Percentiles rank a stretch among this genome's conserved stretches.
These are phyloP conservation scores for Fusarium setosum DNA, from an alignment of 2,329 filamentous ascomycete genomes.

Conservation along the genomic window DNA sequence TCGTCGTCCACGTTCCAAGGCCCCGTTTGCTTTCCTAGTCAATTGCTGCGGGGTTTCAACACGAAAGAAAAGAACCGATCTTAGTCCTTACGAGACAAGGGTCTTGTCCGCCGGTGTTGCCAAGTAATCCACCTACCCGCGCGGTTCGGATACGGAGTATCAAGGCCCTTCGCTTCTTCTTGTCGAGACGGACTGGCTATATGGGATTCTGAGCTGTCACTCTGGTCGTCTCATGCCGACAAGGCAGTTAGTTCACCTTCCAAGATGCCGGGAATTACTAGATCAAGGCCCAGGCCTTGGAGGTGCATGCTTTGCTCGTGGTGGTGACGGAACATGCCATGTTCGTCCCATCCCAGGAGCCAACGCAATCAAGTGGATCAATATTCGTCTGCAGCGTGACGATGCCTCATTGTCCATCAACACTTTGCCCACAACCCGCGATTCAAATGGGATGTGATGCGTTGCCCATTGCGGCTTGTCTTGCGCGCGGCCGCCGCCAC, in stretches of 20 bases:
- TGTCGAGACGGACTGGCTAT: too few relatives aligned
- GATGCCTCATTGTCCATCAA: neutral
- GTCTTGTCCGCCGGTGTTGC: too few relatives aligned
- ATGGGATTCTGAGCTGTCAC: neutral
- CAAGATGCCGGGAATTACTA: slow-evolving; percentile 15
- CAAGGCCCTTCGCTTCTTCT: neutral
- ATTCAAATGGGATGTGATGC: too few relatives aligned
- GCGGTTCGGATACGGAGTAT: neutral
- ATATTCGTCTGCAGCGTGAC: neutral
- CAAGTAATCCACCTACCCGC: too few relatives aligned
- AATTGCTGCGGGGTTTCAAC: too few relatives aligned
- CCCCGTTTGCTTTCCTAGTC: too few relatives aligned
- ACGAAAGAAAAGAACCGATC: too few relatives aligned
- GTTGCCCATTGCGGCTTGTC: neutral
- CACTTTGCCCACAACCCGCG: neutral
- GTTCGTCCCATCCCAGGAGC: slow-evolving; percentile 11
- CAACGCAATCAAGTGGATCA: slow-evolving; percentile 28
- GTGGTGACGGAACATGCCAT: slow-evolving; percentile 29
- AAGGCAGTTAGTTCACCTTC: slow-evolving; percentile 21
- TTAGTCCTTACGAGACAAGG: too few relatives aligned
- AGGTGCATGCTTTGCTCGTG: neutral
- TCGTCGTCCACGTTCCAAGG: neutral
- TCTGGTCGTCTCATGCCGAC: neutral
- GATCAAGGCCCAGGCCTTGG: slow-evolving; percentile 29
- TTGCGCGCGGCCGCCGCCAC: neutral